These are phyloP conservation scores for Sphaerobolus stellatus DNA, from an alignment of 1,284 basidiomycete genomes.

Conservation along the genomic window DNA sequence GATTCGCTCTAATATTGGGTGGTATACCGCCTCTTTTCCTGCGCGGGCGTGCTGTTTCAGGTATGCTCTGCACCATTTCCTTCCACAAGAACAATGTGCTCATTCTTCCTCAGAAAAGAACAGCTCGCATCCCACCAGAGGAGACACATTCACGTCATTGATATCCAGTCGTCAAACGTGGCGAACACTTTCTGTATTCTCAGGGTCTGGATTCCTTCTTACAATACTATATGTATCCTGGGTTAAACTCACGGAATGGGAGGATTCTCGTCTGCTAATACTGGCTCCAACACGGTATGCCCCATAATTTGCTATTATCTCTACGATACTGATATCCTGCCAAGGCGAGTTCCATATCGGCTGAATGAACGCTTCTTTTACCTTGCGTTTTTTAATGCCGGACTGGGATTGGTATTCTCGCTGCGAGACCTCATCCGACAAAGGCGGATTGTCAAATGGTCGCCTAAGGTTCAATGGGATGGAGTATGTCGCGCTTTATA, in stretches of 20 bases:
- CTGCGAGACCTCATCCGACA: slow-evolving; percentile 58
- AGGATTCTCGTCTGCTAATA: slow-evolving; percentile 45
- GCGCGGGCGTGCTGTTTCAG: slow-evolving; percentile 10
- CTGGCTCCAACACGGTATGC: slow-evolving; percentile 67
- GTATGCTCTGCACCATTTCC: slow-evolving; percentile 1
- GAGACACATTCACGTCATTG: background rate
- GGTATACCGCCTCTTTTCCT: slow-evolving; percentile 5
- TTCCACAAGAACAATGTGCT: background rate
- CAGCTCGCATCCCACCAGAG: slow-evolving; percentile 1
- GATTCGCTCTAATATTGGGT: background rate
- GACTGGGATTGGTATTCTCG: slow-evolving; percentile 44
- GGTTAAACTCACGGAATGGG: slow-evolving; percentile 13
- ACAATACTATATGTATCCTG: slow-evolving; percentile 4
- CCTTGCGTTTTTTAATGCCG: slow-evolving; percentile 51
- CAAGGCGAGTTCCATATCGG: slow-evolving; percentile 68
- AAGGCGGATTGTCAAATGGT: slow-evolving; percentile 55
- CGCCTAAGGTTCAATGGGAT: slow-evolving; percentile 12
- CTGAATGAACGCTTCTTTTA: slow-evolving; percentile 65
- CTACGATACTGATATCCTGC: background rate
- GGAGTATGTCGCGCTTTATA: slow-evolving; percentile 14
- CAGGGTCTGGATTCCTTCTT: slow-evolving; percentile 5
- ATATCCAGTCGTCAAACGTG: slow-evolving; percentile 1
- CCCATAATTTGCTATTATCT: background rate
- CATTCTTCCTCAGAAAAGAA: background rate
- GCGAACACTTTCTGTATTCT: slow-evolving; percentile 4